phyloP scores from a whole-genome alignment of 108 stramenopile genomes.

The Seminavis robusta region DNA sequence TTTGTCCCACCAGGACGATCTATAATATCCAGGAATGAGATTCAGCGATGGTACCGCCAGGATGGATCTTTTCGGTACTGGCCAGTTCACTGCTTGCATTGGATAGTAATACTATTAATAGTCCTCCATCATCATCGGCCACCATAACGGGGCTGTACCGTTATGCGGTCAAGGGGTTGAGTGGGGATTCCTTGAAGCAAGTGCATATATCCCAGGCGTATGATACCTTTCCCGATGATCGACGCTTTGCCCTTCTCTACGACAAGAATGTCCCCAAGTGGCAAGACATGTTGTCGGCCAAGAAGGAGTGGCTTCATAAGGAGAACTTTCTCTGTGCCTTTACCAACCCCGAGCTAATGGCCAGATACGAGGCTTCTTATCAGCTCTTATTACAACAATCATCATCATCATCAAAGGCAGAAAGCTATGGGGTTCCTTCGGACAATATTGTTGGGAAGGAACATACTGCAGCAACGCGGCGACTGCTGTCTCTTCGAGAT shows the following conservation, averaged over 20 bases:
- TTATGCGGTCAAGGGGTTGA: constrained; percentile 60
- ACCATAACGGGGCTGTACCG: constrained; percentile 34
- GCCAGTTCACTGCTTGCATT: too few relatives aligned
- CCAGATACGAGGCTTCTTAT: constrained; percentile 27
- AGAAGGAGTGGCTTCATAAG: constrained; percentile 50
- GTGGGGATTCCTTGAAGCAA: constrained; percentile 20
- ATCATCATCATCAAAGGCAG: background rate
- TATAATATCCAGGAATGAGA: too few relatives aligned
- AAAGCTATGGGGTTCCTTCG: background rate
- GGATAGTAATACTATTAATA: background rate
- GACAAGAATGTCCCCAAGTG: background rate
- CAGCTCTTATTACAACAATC: background rate
- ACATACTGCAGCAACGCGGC: background rate
- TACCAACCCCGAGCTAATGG: constrained; percentile 47
- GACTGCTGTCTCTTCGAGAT: constrained; percentile 28
- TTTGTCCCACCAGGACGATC: too few relatives aligned
- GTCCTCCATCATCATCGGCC: background rate
- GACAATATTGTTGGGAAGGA: background rate
- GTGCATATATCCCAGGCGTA: constrained; percentile 22
- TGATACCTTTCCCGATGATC: constrained; percentile 64
- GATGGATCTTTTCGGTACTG: too few relatives aligned
- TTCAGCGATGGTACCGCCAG: too few relatives aligned
- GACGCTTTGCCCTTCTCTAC: constrained; percentile 53
- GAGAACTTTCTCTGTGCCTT: constrained; percentile 70
- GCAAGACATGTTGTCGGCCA: too few relatives aligned